These are phyloP conservation scores for Aotearoamyces nothofagi DNA, from an alignment of 2,329 filamentous ascomycete genomes.

Conservation along the genomic window DNA sequence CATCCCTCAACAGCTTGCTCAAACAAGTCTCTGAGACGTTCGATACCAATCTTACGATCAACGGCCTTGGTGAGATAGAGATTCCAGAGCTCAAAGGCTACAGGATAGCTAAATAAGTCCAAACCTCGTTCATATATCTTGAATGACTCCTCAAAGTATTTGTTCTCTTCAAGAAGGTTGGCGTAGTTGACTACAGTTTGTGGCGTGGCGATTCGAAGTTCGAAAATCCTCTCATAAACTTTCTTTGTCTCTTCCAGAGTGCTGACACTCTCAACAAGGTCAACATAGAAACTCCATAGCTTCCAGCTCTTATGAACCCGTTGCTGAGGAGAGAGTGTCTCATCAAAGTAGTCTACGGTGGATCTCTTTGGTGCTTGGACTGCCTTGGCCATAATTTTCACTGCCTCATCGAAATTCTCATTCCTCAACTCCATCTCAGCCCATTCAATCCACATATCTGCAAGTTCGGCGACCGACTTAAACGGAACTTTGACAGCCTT, in stretches of 20 bases:
- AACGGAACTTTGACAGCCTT: slow-evolving; percentile 97
- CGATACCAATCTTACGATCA: slow-evolving; percentile 89
- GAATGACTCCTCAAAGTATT: slow-evolving; percentile 95
- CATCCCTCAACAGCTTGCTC: slow-evolving; percentile 94
- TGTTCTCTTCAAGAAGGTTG: slow-evolving; percentile 83
- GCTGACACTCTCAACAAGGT: slow-evolving; percentile 88
- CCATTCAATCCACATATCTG: slow-evolving; percentile 99
- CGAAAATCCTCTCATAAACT: slow-evolving; percentile 95
- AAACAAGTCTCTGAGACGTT: slow-evolving; percentile 85
- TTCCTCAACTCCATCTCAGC: slow-evolving; percentile 94
- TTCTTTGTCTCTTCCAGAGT: slow-evolving; percentile 84
- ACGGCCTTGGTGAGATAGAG: slow-evolving; percentile 95
- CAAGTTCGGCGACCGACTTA: slow-evolving; percentile 91
- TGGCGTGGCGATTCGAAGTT: slow-evolving; percentile 91
- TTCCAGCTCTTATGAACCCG: slow-evolving; percentile 99
- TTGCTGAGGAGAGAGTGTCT: slow-evolving; percentile 84
- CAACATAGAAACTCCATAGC: slow-evolving; percentile 97
- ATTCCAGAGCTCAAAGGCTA: slow-evolving; percentile 98
- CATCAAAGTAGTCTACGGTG: slow-evolving; percentile 99
- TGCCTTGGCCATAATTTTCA: slow-evolving; percentile 93
- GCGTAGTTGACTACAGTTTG: slow-evolving; percentile 98
- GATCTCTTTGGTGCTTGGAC: slow-evolving; percentile 93
- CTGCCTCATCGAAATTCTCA: slow-evolving; percentile 89
- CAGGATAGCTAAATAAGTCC: slow-evolving; percentile 96
- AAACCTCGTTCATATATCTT: slow-evolving; percentile 93